These are phyloP conservation scores for Zasmidium cellare DNA, from an alignment of 2,329 filamentous ascomycete genomes.

Conservation along the genomic window DNA sequence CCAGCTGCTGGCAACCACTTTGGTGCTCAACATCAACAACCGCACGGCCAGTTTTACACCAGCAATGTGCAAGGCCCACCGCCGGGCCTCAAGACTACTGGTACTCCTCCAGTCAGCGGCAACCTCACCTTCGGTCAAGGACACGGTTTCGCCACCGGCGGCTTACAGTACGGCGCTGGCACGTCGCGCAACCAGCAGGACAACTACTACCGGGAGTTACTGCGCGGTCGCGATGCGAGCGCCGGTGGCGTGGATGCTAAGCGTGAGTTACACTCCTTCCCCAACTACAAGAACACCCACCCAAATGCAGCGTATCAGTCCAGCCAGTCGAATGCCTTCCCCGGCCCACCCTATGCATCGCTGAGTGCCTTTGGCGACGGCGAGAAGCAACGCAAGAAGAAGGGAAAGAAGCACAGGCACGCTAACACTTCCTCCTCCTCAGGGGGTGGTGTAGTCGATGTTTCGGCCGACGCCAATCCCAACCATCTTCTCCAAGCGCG, in stretches of 20 bases:
- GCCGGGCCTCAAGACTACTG: constrained; percentile 90
- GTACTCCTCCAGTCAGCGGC: constrained; percentile 80
- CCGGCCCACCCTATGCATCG: constrained; percentile 24
- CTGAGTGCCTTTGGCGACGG: constrained; percentile 29
- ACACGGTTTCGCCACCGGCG: constrained; percentile 73
- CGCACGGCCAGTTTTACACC: constrained; percentile 72
- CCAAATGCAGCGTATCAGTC: constrained; percentile 23
- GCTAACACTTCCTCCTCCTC: constrained; percentile 99
- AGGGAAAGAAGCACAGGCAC: constrained; percentile 99
- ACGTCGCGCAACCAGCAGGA: constrained; percentile 42
- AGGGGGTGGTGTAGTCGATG: constrained; percentile 97
- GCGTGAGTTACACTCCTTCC: constrained; percentile 36
- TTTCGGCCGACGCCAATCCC: constrained; percentile 75
- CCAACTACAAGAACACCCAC: constrained; percentile 26
- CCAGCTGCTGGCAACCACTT: constrained; percentile 46
- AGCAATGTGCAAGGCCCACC: constrained; percentile 88
- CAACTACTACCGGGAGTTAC: constrained; percentile 23
- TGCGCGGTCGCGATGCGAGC: constrained; percentile 22
- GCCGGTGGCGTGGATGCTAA: constrained; percentile 26
- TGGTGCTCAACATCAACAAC: constrained; percentile 55
- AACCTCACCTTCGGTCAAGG: constrained; percentile 87
- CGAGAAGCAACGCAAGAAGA: constrained; percentile 78
- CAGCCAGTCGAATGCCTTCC: constrained; percentile 25
- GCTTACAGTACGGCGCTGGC: constrained; percentile 61
- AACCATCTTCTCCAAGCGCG: constrained; percentile 77